Base-by-base conservation (phyloP, 2,329 filamentous ascomycete species). In the Dothistroma pini region DNA sequence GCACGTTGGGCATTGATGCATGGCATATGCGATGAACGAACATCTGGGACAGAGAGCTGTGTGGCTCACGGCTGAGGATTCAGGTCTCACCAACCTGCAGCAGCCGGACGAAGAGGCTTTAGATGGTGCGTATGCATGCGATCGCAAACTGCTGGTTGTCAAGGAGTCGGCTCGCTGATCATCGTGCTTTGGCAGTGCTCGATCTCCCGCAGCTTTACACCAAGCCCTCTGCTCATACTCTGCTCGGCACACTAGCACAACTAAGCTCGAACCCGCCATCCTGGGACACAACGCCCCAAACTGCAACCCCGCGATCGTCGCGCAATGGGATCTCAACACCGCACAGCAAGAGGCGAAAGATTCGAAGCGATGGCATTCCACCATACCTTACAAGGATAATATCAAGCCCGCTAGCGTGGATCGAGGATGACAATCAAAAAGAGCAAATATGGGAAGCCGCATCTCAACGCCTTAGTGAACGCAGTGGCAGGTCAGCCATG, bases 191-290 rank as follows among this genome's bases (percentile, higher is more conserved):
- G 25, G 54, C 70, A 87, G 86, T 86, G 60, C 79, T 88, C 60
- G 89, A 93, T 71, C 84, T 96, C 29, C 91, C 92, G n/a, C 90
- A 92, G 71, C 82, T 93, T 64, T 91, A 92, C 82, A 84, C 88
- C 69, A 88, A 85, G 70, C 93, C 93, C 7, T 80, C 86, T 21
- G 87, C 85, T 61, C 77, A 80, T 34, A 80, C 83, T 4, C 81
- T 97, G 51, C 76, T 91, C 54, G 76, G 81, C 29, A 84, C 85
- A 29, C 84, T 97, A n/a, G 77, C 84, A 35, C 78, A 84, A 31
- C 82, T 96, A 38, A 83, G 85, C 61, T 77, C 89, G 38, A 82
- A 85, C 58, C 90, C 90, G 22, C 84, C 84, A 3, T 83, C 87
- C 57, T 93, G 89, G 89, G 84, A 84, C 58, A 75, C 79, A 44